Evolutionary conservation across 1,284 basidiomycete genomes (phyloP).

Genomic region (Sphagnurus paluster): DNA sequence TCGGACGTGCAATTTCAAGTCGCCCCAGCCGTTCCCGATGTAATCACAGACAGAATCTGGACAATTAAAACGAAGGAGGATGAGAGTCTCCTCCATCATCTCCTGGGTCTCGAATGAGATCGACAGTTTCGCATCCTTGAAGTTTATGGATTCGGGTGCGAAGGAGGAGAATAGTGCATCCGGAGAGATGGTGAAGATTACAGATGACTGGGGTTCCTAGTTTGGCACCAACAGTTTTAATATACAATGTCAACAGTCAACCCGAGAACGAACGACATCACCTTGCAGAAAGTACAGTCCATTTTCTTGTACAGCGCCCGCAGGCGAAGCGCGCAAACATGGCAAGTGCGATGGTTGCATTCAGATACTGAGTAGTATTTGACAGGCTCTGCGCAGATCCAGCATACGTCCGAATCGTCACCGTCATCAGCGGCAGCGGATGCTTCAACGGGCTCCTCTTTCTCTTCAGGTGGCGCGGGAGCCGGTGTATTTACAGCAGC

Average conservation of each 20-base stretch:
- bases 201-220: slow-evolving; percentile 75
- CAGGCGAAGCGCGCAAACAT: slow-evolving; percentile 90
- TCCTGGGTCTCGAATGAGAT: slow-evolving; percentile 90
- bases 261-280: slow-evolving; percentile 31
- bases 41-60: slow-evolving; percentile 81
- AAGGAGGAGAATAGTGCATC: slow-evolving; percentile 67
- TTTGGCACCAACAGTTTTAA: slow-evolving; percentile 3
- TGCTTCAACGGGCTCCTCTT: slow-evolving; percentile 6
- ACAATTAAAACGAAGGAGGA: slow-evolving; percentile 89
- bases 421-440: slow-evolving; percentile 8
- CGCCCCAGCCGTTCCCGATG: slow-evolving; percentile 85
- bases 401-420: slow-evolving; percentile 61
- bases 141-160: slow-evolving; percentile 55
- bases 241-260: background rate
- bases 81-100: slow-evolving; percentile 94
- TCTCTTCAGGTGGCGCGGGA: background rate
- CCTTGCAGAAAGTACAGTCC: slow-evolving; percentile 98
- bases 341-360: slow-evolving; percentile 92
- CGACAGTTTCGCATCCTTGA: slow-evolving; percentile 75
- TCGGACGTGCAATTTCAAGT: slow-evolving; percentile 81
- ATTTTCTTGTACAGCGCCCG: slow-evolving; percentile 91
- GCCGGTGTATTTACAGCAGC: background rate
- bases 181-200: slow-evolving; percentile 81
- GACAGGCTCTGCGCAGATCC: slow-evolving; percentile 95
- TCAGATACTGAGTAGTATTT: slow-evolving; percentile 85